Base-by-base conservation (phyloP, 306 rosid species). In the Quercus cerris region DNA sequence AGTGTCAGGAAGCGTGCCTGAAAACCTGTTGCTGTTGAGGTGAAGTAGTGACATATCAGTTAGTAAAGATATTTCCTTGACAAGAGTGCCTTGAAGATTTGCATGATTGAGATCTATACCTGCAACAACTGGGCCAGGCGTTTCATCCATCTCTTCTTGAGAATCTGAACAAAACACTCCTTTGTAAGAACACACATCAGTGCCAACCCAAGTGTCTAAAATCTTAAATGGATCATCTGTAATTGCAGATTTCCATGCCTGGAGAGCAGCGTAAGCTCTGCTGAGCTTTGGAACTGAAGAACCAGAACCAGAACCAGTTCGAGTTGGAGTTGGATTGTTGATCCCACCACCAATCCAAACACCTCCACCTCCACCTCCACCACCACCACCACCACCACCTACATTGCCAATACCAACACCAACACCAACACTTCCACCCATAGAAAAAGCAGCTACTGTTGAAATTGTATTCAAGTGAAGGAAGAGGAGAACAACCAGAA, bases 71-170 rank as follows among this genome's bases (percentile, higher is more conserved):
- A 95, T 89, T 68, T 95, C 96, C 33, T 87, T 87, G 25, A 95
- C 97, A 1, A 95, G 93, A 55, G 81, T 85, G 75, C 99, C 99
- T 85, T 82, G 63, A 66, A 95, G 97, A 84, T 91, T 88, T 61
- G 96, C 99, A 79, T 93, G 98, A 84, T 95, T 95, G 81, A 95
- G 98, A 89, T 95, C 98, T 85, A 93, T 93, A 59, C 94, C 98
- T 7, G 89, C 92, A 28, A 95, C 89, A 64, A 87, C 75, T 28
- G 86, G 84, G 17, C 56, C 81, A 69, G 84, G 46, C 13, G 92
- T 51, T 27, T 82, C 71, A 28, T 27, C 87, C 80, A 56, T 77
- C 74, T 75, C 87, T 46, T 76, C 82, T 70, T 83, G 84, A 73
- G 84, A 78, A 27, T 83, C 85, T 41, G 90, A 81, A 84, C 99